Conservation (phyloP, 371 early-diverging fungal species). For the Lichtheimia corymbifera region DNA sequence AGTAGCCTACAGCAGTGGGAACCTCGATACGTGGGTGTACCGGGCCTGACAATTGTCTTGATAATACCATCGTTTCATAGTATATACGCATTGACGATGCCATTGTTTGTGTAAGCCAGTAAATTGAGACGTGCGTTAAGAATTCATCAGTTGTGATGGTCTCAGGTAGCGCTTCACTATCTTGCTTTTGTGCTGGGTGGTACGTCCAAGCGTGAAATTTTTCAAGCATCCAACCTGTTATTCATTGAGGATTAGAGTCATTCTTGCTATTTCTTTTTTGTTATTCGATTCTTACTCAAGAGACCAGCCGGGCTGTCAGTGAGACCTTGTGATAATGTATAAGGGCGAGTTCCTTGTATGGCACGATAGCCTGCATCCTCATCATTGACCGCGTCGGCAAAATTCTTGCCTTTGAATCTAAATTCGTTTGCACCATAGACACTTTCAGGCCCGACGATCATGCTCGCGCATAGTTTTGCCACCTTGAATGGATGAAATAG, state of each 20-base stretch:
- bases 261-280: neutral
- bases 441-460: constrained; percentile 24
- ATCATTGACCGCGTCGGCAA: constrained; percentile 23
- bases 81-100: constrained; percentile 67
- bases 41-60: constrained; percentile 30
- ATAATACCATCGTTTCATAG: constrained; percentile 49
- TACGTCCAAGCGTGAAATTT: constrained; percentile 62
- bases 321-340: constrained; percentile 59
- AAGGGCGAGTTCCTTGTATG: constrained; percentile 61
- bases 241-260: neutral
- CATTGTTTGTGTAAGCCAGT: constrained; percentile 66
- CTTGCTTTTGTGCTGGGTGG: constrained; percentile 28
- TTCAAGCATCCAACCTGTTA: constrained; percentile 64
- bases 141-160: constrained; percentile 52
- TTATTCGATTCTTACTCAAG: constrained; percentile 22
- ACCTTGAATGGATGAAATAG: constrained; percentile 27
- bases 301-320: constrained; percentile 64
- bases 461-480: constrained; percentile 27
- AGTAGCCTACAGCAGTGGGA: constrained; percentile 54
- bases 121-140: constrained; percentile 60
- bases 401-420: constrained; percentile 11
- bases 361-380: constrained; percentile 52
- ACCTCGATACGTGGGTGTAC: constrained; percentile 35
- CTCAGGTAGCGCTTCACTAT: constrained; percentile 37
- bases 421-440: constrained; percentile 23